These are phyloP conservation scores for Kwoniella dendrophila DNA, from an alignment of 768 basidiomycete species.

Conservation along the genomic window DNA sequence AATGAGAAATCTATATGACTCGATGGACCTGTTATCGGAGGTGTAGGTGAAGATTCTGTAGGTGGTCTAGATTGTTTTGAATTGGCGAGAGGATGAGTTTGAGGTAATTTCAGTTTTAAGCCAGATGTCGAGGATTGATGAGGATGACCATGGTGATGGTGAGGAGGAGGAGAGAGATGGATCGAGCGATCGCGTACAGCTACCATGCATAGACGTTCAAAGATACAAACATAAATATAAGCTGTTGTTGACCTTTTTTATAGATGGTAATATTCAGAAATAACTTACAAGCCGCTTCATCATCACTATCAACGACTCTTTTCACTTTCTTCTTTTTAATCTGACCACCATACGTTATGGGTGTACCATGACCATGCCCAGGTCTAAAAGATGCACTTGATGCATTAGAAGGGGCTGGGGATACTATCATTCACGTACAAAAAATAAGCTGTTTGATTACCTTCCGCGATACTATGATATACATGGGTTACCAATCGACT, in stretches of 20 bases:
- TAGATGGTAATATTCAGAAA: not conserved
- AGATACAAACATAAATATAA: too few species aligned
- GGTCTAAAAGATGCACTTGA: slow-evolving; percentile 32
- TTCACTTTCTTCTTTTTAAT: slow-evolving; percentile 47
- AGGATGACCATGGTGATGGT: slow-evolving; percentile 17
- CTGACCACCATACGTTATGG: slow-evolving; percentile 37
- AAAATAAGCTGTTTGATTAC: not conserved
- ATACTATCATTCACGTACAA: slow-evolving; percentile 11
- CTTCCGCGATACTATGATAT: too few species aligned
- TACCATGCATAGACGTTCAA: too few species aligned
- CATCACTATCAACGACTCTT: slow-evolving; percentile 45
- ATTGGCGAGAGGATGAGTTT: slow-evolving; percentile 12
- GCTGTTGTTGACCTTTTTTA: too few species aligned
- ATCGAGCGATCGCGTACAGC: slow-evolving; percentile 38
- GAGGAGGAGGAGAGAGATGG: slow-evolving; percentile 34
- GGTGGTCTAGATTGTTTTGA: slow-evolving; percentile 14
- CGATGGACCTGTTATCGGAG: slow-evolving; percentile 27
- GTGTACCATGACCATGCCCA: slow-evolving; percentile 11
- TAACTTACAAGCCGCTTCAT: slow-evolving; percentile 40
- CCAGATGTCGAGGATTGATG: slow-evolving; percentile 38
- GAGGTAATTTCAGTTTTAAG: slow-evolving; percentile 46
- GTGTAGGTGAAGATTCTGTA: slow-evolving; percentile 36
- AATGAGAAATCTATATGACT: slow-evolving; percentile 47
- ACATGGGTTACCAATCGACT: slow-evolving; percentile 20
- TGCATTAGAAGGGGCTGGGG: slow-evolving; percentile 38